Evolutionary conservation across 306 rosid species (phyloP).

Genomic region (Cicer pinnatifidum): DNA sequence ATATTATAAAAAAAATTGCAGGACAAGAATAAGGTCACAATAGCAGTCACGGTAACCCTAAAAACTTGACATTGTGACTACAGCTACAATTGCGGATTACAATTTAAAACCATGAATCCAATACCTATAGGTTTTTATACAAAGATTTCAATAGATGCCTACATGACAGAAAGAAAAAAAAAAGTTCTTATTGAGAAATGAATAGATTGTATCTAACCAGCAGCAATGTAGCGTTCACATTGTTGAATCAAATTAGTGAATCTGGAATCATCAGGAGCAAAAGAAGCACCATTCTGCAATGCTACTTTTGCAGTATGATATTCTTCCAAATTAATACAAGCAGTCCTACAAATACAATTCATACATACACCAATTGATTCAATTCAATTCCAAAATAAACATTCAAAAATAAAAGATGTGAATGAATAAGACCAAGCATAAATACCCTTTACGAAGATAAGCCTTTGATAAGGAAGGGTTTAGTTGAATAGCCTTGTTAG

Average conservation of each 20-base stretch:
- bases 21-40: not conserved
- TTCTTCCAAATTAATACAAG: slow-evolving; percentile 85
- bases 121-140: not conserved
- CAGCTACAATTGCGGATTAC: not conserved
- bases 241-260: slow-evolving; percentile 66
- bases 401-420: not conserved
- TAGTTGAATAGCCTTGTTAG: slow-evolving; percentile 75
- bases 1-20: not conserved
- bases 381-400: not conserved
- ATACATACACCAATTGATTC: not conserved
- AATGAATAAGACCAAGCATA: not conserved
- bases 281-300: slow-evolving; percentile 70
- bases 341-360: slow-evolving; percentile 52
- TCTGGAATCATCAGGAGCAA: slow-evolving; percentile 64
- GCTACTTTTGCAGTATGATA: slow-evolving; percentile 88
- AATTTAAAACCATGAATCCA: not conserved
- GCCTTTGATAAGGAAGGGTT: slow-evolving; percentile 63
- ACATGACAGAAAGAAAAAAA: too few species aligned
- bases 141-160: not conserved
- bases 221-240: slow-evolving; percentile 69
- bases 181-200: not conserved
- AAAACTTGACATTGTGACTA: not conserved
- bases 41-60: not conserved
- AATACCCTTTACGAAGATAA: slow-evolving; percentile 82
- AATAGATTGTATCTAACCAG: slow-evolving; percentile 53